phyloP scores from a whole-genome alignment of 257 asterid species.

The Lithospermum erythrorhizon region DNA sequence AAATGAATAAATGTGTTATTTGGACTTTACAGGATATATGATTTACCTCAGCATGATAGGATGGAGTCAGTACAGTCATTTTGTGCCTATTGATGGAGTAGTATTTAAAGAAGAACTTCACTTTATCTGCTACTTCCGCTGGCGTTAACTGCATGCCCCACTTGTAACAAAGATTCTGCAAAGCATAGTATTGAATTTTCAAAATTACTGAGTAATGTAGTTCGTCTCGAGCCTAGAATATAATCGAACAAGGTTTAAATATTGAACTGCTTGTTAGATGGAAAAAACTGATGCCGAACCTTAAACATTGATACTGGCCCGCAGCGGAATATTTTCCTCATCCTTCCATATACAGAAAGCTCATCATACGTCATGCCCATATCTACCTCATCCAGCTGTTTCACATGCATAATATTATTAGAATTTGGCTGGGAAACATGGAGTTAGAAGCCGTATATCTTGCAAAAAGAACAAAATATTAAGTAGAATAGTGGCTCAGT shows the following conservation, averaged over 20 bases:
- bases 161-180: conserved; percentile 83
- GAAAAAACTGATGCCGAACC: conserved; percentile 30
- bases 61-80: conserved; percentile 89
- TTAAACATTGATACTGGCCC: conserved; percentile 97
- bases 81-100: conserved; percentile 92
- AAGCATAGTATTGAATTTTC: conserved; percentile 1
- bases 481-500: neutral
- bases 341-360: conserved; percentile 81
- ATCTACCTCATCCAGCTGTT: conserved; percentile 93
- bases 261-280: too few relatives aligned
- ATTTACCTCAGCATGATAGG: conserved; percentile 84
- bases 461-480: neutral
- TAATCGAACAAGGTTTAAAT: neutral
- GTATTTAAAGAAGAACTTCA: conserved; percentile 80
- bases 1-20: neutral
- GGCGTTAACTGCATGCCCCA: conserved; percentile 79
- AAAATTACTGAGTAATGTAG: neutral
- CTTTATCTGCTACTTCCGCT: conserved; percentile 71
- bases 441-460: conserved; percentile 1
- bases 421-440: conserved; percentile 2
- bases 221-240: neutral
- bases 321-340: conserved; percentile 87
- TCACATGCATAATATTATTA: conserved; percentile 15
- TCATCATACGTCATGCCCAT: conserved; percentile 97
- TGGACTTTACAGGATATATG: neutral